A percentile compares a stretch with the other conserved stretches of the same genome.
phyloP scores from a whole-genome alignment of 306 rosid genomes.

The Echinosophora koreensis region DNA sequence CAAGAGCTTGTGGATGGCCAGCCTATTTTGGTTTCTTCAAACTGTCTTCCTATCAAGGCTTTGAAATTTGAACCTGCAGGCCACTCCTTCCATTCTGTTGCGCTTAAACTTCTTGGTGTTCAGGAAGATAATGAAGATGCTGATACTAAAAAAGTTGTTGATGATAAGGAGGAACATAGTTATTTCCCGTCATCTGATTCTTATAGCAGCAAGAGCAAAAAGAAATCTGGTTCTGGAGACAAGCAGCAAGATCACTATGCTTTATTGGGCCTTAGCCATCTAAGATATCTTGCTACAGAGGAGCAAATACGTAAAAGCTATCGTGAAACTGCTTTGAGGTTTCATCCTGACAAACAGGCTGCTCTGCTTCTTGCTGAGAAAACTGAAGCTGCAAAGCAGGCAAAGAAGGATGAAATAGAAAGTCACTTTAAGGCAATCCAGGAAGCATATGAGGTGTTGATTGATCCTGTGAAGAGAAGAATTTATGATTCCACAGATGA shows the following conservation, averaged over 20 bases:
- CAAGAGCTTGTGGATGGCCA: constrained; percentile 85
- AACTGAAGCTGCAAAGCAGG: constrained; percentile 82
- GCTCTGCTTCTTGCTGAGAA: constrained; percentile 83
- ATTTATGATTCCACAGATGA: constrained; percentile 98
- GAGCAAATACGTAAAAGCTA: constrained; percentile 93
- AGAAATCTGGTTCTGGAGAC: constrained; percentile 78
- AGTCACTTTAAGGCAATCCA: constrained; percentile 87
- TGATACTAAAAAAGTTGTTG: constrained; percentile 61
- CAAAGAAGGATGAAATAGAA: constrained; percentile 92
- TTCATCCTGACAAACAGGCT: constrained; percentile 98
- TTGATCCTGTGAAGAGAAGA: constrained; percentile 88
- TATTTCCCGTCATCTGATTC: constrained; percentile 78
- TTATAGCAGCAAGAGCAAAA: constrained; percentile 88
- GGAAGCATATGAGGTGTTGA: constrained; percentile 87
- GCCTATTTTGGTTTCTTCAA: constrained; percentile 80
- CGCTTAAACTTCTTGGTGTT: constrained; percentile 75
- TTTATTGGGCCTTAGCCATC: constrained; percentile 83
- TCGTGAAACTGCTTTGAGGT: constrained; percentile 92
- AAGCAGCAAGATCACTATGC: constrained; percentile 97
- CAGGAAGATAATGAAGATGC: constrained; percentile 57
- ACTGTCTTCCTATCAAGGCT: constrained; percentile 85
- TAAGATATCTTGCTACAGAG: constrained; percentile 95
- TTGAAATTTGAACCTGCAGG: constrained; percentile 84
- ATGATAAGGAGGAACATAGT: constrained; percentile 74
- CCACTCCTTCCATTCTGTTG: constrained; percentile 82